A percentile compares a stretch with the other conserved stretches of the same genome.
Conservation (phyloP, 192 early-diverging fungal genomes). For the Geranomyces michiganensis region DNA sequence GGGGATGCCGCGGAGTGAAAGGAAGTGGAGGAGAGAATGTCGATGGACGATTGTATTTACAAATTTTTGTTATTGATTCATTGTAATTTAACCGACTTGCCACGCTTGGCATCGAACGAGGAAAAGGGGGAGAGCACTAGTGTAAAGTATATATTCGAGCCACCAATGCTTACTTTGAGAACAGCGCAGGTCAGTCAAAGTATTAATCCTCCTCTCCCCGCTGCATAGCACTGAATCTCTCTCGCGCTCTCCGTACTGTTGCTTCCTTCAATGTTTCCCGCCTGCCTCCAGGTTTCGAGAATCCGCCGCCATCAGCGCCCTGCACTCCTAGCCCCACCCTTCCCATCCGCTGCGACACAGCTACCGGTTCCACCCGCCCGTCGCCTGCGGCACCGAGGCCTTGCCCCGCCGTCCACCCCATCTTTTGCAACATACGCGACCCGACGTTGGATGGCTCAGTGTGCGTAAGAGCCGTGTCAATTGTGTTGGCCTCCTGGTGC, state of each 20-base stretch:
- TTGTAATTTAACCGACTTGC: too few relatives aligned
- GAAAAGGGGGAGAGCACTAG: too few relatives aligned
- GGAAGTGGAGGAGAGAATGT: too few relatives aligned
- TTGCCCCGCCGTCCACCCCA: slow-evolving; percentile 42
- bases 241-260: slow-evolving; percentile 25
- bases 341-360: slow-evolving; percentile 17
- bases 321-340: slow-evolving; percentile 19
- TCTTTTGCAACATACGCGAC: slow-evolving; percentile 32
- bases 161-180: too few relatives aligned
- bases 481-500: background rate
- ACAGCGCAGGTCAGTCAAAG: too few relatives aligned
- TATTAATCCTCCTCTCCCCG: background rate
- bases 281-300: background rate
- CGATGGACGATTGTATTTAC: too few relatives aligned
- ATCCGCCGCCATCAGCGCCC: background rate
- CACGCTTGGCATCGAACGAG: too few relatives aligned
- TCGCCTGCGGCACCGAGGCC: slow-evolving; percentile 31
- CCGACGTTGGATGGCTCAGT: slow-evolving; percentile 28
- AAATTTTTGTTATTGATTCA: too few relatives aligned
- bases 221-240: slow-evolving; percentile 25
- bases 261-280: slow-evolving; percentile 32
- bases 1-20: too few relatives aligned
- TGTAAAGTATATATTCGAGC: too few relatives aligned
- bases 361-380: slow-evolving; percentile 35
- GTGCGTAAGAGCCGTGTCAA: background rate